Evolutionary conservation across 257 asterid species (phyloP), one percentile per base, ranked within the genome.

Genomic region (Ajuga chamaepitys): DNA sequence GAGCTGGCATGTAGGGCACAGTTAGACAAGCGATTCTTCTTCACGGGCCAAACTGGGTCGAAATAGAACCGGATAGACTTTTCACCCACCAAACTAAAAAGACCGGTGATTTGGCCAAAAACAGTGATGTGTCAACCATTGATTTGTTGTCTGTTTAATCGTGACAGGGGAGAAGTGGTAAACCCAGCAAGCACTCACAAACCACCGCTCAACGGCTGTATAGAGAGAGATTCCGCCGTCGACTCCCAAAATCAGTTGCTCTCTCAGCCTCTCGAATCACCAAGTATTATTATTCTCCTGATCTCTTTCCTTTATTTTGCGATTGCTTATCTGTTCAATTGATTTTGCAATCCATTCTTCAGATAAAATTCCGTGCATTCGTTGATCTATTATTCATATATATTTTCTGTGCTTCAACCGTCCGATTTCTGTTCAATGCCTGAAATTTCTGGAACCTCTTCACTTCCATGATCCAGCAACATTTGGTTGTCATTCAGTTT

Each of bases 81-180:
- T n/a, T n/a, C n/a, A 12, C n/a, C n/a, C 37, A 46, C 46, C 64
- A 28, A 55, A 66, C 48, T 57, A 64, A 47, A 62, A 61, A 21
- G 18, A 54, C 38, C 20, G 67, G 50, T 67, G 78, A 79, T 53
- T 1, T 75, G 84, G 78, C 78, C 45, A 40, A 26, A 0, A 16
- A 11, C 0, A 10, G 24, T 6, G 54, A 75, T 78, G 78, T 75
- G 83, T 70, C 76, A 17, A 4, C 0, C 9, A 0, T 3, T 51
- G 9, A 75, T 77, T 80, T 73, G 85, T 4, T 32, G 0, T 17
- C 1, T 41, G 34, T 4, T 8, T 3, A 37, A 70, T 73, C 73
- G 82, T 76, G 82, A 80, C 82, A 70, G 73, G 71, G 70, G 41
- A 60, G 66, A 62, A 70, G 69, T 62, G 69, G 60, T 55, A 72